Evolutionary conservation across 2,329 filamentous ascomycete genomes (phyloP).

Genomic region (Cordyceps fumosorosea): DNA sequence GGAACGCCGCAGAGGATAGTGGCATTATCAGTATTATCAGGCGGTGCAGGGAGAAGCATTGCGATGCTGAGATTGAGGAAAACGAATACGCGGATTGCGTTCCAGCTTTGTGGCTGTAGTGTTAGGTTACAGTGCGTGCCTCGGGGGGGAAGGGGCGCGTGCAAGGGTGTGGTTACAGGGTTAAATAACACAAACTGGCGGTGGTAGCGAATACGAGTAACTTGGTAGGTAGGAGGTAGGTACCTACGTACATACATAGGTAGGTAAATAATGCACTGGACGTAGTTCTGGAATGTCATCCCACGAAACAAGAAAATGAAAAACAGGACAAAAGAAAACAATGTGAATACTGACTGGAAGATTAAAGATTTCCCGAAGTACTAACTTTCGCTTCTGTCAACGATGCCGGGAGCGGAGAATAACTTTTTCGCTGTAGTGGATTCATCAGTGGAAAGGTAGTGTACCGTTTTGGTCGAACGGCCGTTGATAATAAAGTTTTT

Average conservation of each 20-base stretch:
- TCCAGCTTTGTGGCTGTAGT: no score
- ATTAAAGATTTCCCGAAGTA: neutral
- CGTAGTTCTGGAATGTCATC: neutral
- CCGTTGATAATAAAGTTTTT: neutral
- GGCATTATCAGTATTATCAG: neutral
- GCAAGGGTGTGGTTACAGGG: neutral
- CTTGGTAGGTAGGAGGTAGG: no score
- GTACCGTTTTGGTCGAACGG: neutral
- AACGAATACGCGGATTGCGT: conserved; percentile 4
- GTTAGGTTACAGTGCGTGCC: neutral
- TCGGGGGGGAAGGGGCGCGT: neutral
- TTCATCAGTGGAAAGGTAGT: neutral
- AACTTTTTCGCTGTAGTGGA: neutral
- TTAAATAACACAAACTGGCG: neutral
- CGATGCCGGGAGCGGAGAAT: neutral
- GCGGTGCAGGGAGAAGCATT: neutral
- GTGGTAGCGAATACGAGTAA: neutral
- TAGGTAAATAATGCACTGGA: no score
- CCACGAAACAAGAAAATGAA: neutral
- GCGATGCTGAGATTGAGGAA: neutral
- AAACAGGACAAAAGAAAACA: neutral
- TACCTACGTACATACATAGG: no score
- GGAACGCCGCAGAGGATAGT: neutral
- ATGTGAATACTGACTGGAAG: neutral
- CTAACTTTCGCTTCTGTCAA: neutral